phyloP scores from a whole-genome alignment of 2,329 filamentous ascomycete genomes.

The Cytospora leucostoma region DNA sequence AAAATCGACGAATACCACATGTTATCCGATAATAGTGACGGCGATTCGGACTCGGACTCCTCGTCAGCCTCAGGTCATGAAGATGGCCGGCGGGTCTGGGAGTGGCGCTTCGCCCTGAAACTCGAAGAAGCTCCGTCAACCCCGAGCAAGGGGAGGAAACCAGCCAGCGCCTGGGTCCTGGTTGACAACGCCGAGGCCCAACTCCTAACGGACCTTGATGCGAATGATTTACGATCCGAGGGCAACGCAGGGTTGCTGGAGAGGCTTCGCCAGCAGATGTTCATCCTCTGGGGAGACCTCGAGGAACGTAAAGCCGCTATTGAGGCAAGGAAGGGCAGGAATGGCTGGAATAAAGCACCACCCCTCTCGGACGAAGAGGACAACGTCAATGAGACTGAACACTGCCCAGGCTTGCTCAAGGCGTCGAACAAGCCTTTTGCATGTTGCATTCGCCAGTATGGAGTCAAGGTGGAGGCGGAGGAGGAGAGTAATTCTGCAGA shows the following conservation, averaged over 20 bases:
- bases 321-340: slow-evolving; percentile 32
- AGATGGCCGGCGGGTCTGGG: slow-evolving; percentile 54
- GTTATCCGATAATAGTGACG: slow-evolving; percentile 49
- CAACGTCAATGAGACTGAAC: slow-evolving; percentile 21
- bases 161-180: slow-evolving; percentile 63
- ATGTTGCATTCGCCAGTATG: slow-evolving; percentile 74
- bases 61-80: slow-evolving; percentile 38
- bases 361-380: slow-evolving; percentile 37
- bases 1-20: slow-evolving; percentile 50
- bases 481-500: slow-evolving; percentile 48
- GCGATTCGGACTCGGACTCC: slow-evolving; percentile 35
- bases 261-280: slow-evolving; percentile 68
- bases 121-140: slow-evolving; percentile 65
- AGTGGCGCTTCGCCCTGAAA: slow-evolving; percentile 81
- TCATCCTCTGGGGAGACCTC: slow-evolving; percentile 81
- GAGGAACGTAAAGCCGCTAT: slow-evolving; percentile 65
- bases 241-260: slow-evolving; percentile 43
- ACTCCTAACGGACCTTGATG: slow-evolving; percentile 50
- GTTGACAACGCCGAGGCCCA: slow-evolving; percentile 62
- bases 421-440: slow-evolving; percentile 62
- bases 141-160: slow-evolving; percentile 35
- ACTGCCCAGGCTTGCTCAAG: slow-evolving; percentile 23
- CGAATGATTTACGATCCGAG: slow-evolving; percentile 59
- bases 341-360: slow-evolving; percentile 36
- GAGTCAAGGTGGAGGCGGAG: slow-evolving; percentile 52